phyloP scores from a whole-genome alignment of 176 grass and related monocot genomes.

The Oryza nivara region DNA sequence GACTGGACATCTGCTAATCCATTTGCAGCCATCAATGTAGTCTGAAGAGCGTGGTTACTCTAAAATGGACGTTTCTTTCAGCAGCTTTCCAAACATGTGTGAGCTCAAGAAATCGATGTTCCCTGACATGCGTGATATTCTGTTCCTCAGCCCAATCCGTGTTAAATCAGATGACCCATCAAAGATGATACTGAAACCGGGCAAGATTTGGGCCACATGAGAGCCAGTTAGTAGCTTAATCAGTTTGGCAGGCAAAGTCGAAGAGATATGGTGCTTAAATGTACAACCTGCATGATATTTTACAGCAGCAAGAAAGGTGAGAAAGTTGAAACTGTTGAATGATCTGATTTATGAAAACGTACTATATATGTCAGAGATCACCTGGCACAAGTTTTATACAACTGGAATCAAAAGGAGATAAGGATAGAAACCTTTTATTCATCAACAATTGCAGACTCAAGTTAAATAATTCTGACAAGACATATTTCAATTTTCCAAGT shows the following conservation, averaged over 20 bases:
- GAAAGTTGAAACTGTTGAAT: too few relatives aligned
- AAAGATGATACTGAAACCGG: neutral
- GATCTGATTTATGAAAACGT: too few relatives aligned
- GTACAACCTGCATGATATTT: neutral
- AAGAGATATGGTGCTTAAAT: too few relatives aligned
- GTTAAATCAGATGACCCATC: conserved; percentile 16
- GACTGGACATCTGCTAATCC: neutral
- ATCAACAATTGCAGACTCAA: neutral
- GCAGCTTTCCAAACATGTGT: neutral
- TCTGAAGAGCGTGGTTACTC: conserved; percentile 15
- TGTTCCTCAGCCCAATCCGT: conserved; percentile 14
- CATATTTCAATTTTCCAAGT: neutral
- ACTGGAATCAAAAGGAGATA: neutral
- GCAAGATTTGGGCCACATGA: neutral
- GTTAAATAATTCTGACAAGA: neutral
- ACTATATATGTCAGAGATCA: neutral
- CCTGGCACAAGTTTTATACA: neutral
- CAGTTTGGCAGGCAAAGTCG: neutral
- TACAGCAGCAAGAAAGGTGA: neutral
- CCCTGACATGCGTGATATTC: neutral
- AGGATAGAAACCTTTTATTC: neutral
- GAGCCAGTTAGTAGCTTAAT: neutral
- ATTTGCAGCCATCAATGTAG: neutral
- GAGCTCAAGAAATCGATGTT: neutral
- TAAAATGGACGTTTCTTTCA: neutral